Evolutionary conservation across 1,284 basidiomycete species (phyloP), one percentile per base, ranked within the genome.

Genomic region (Sporisorium scitamineum): DNA sequence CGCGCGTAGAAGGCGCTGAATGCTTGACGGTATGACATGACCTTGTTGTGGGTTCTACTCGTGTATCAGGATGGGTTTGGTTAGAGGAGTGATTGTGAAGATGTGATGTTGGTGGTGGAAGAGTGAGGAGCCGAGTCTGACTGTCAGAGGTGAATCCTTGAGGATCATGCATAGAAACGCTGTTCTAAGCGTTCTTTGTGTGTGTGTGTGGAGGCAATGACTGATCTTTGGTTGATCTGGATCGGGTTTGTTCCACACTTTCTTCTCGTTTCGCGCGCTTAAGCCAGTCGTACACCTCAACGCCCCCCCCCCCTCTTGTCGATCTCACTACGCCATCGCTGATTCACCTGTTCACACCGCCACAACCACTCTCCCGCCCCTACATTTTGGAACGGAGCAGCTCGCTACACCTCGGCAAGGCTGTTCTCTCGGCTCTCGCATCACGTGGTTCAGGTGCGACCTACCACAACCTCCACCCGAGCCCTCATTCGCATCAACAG

Each of bases 1-100:
- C 76, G 78, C 11, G 76, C 57, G 63, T 85, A 85, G 70, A 83
- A 82, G 2, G 80, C 39, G 22, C 57, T 54, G 51, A 81, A 81
- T n/a, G 72, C 67, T 50, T 67, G 72, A 7, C 70, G 66, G 54
- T 70, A 74, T 1, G 67, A 60, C 74, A 76, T 76, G 55, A 31
- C 39, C 20, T 42, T 66, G 16, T 26, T 9, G 32, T 18, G 34
- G 16, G 45, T n/a, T n/a, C n/a, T n/a, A n/a, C n/a, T n/a, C n/a
- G n/a, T n/a, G n/a, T n/a, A n/a, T n/a, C n/a, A n/a, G n/a, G n/a
- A n/a, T n/a, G n/a, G n/a, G n/a, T n/a, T n/a, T n/a, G n/a, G n/a
- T n/a, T n/a, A n/a, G n/a, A n/a, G n/a, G n/a, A n/a, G n/a, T n/a
- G n/a, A n/a, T n/a, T n/a, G n/a, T 26, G 39, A 20, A 47, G 42